These are phyloP conservation scores for Schizophyllum amplum DNA, from an alignment of 1,284 basidiomycete genomes.

Conservation along the genomic window DNA sequence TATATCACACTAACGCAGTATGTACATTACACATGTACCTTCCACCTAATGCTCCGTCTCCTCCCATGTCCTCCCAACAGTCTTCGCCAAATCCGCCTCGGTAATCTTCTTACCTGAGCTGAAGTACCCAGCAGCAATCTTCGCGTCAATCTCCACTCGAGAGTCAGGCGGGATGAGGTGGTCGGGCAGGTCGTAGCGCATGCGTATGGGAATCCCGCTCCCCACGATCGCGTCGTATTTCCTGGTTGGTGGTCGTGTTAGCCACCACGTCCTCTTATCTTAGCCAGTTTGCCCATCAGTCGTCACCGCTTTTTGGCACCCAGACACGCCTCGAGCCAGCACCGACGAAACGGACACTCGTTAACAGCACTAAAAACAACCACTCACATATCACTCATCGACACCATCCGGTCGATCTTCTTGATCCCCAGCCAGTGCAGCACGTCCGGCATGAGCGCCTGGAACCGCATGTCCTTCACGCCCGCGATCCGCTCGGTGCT, in stretches of 20 bases:
- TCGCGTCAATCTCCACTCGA: slow-evolving; percentile 89
- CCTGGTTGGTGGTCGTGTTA: too few species aligned
- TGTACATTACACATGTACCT: too few species aligned
- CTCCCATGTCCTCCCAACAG: slow-evolving; percentile 89
- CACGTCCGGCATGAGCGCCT: slow-evolving; percentile 93
- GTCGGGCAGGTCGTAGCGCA: slow-evolving; percentile 80
- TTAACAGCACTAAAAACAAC: too few species aligned
- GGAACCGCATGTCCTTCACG: slow-evolving; percentile 94
- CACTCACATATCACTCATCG: slow-evolving; percentile 93
- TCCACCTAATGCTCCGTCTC: slow-evolving; percentile 59
- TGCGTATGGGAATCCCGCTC: slow-evolving; percentile 79
- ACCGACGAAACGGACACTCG: too few species aligned
- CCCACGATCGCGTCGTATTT: slow-evolving; percentile 92
- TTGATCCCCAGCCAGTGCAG: slow-evolving; percentile 90
- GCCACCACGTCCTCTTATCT: too few species aligned
- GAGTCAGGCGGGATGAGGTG: slow-evolving; percentile 87
- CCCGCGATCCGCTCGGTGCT: slow-evolving; percentile 91
- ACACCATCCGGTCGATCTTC: slow-evolving; percentile 86
- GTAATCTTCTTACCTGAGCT: slow-evolving; percentile 71
- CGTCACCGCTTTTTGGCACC: too few species aligned
- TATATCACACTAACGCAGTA: too few species aligned
- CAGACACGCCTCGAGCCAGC: too few species aligned
- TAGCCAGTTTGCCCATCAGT: too few species aligned
- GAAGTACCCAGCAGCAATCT: slow-evolving; percentile 92
- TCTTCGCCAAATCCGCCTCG: slow-evolving; percentile 72